These are phyloP conservation scores for Rubroboletus pulcherrimus DNA, from an alignment of 768 basidiomycete species.

Conservation along the genomic window DNA sequence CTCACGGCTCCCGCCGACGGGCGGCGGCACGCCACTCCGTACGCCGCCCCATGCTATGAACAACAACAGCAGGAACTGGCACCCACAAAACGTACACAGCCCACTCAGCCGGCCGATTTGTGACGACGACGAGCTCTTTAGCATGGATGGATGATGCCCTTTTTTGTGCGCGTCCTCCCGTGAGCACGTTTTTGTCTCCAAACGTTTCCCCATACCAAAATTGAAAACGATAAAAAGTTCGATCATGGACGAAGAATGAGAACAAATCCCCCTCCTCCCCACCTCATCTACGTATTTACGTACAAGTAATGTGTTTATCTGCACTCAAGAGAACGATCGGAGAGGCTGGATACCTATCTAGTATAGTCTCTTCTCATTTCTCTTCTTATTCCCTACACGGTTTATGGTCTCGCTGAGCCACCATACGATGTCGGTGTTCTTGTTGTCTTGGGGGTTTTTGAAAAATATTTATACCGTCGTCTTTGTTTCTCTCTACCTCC, in stretches of 20 bases:
- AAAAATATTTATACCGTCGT: conserved; percentile 28
- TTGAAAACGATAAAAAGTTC: not conserved
- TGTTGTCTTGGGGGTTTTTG: conserved; percentile 5
- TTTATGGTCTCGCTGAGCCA: conserved; percentile 6
- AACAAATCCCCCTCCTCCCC: not conserved
- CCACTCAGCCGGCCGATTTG: conserved; percentile 61
- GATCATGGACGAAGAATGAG: conserved; percentile 11
- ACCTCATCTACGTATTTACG: conserved; percentile 24
- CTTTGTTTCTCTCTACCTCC: conserved; percentile 3
- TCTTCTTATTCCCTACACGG: conserved; percentile 1
- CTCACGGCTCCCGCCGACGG: conserved; percentile 38
- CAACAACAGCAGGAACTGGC: conserved; percentile 31
- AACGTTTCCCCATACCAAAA: not conserved
- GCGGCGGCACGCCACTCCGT: conserved; percentile 20
- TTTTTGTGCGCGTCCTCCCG: not conserved
- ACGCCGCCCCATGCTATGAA: conserved; percentile 24
- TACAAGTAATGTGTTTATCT: conserved; percentile 24
- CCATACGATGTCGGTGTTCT: conserved; percentile 1
- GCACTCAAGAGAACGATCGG: conserved; percentile 22
- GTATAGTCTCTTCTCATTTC: conserved; percentile 11
- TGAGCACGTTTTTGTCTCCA: not conserved
- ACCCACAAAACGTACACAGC: conserved; percentile 42
- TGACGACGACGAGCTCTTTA: conserved; percentile 67
- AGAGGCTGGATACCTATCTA: conserved; percentile 32
- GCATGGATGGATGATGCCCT: conserved; percentile 51